Base-by-base conservation (phyloP, 345 rosid species). In the Euphorbia peplus region DNA sequence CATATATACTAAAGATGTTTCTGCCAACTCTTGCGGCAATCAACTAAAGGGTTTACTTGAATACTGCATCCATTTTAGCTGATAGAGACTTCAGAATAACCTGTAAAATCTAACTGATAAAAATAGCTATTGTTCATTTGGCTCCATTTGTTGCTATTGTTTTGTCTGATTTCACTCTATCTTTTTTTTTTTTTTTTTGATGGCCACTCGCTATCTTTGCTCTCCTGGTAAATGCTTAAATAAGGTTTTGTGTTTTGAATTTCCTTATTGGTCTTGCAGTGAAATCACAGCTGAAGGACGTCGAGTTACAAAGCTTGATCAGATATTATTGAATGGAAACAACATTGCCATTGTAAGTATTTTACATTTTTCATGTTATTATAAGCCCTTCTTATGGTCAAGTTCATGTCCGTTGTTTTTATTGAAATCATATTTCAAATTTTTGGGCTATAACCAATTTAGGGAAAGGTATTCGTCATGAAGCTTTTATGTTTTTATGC, bases 281-380 rank as follows among this genome's bases (percentile, higher is more conserved):
- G 99, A 91, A 82, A 87, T 95, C 70, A 85, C 99, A 28, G 60
- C 96, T 42, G 99, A 95, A 83, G 98, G 97, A 62, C 81, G 90
- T 64, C 78, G 98, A 70, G 85, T 92, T 48, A 90, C 98, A 24
- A 95, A 92, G 91, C 98, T 92, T 64, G 96, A 92, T 82, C 97
- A 92, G 78, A 95, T 95, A 72, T 75, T 95, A 70, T 95, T 90
- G 61, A 95, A 91, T 21, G 97, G 99, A 69, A 95, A 91, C 86
- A 88, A 91, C 83, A 91, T 91, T 63, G 98, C 98, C 55, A 90
- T 90, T 72, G 96, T 91, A 81, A 87, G 98, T 81, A 50, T 16
- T 42, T 57, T 54, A 28, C n/a, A 44, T 8, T 54, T 66, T 29
- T 30, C 25, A n/a, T 37, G 22, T 9, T 2, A 16, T 14, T 41